Conservation (phyloP, 495 filamentous ascomycete genomes). For the Thozetella sp. region DNA sequence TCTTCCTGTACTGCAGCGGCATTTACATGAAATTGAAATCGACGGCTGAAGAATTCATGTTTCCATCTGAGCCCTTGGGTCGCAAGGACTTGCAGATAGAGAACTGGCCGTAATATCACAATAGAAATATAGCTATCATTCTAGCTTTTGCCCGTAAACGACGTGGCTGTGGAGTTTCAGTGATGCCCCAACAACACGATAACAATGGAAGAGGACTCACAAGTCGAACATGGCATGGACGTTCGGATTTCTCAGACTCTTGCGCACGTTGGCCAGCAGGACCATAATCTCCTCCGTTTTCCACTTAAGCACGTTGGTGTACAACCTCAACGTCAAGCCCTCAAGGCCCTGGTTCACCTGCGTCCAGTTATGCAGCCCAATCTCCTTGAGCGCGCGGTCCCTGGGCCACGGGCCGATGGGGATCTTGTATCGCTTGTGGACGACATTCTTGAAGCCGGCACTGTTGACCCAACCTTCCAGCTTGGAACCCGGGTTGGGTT, state of each 20-base stretch:
- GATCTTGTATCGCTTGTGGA: slow-evolving; percentile 48
- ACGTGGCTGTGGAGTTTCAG: slow-evolving; percentile 5
- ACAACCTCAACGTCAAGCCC: slow-evolving; percentile 39
- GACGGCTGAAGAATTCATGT: no score
- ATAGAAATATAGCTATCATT: neutral
- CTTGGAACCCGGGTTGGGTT: slow-evolving; percentile 34
- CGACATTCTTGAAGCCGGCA: slow-evolving; percentile 57
- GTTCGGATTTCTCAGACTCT: slow-evolving; percentile 52
- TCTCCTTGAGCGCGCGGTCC: slow-evolving; percentile 50
- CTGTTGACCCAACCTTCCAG: slow-evolving; percentile 44
- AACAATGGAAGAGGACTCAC: neutral
- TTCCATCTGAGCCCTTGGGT: no score
- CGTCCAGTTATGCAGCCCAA: slow-evolving; percentile 45
- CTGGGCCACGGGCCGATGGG: slow-evolving; percentile 62
- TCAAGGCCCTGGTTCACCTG: slow-evolving; percentile 44
- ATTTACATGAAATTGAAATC: no score
- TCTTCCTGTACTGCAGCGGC: no score
- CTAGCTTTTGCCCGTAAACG: slow-evolving; percentile 6
- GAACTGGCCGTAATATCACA: neutral
- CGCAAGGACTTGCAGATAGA: no score
- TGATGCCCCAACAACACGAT: neutral
- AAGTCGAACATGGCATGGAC: slow-evolving; percentile 40
- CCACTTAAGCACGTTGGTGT: slow-evolving; percentile 58
- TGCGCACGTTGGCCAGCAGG: slow-evolving; percentile 53
- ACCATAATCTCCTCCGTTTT: slow-evolving; percentile 51